A percentile compares a stretch with the other conserved stretches of the same genome.
Conservation (phyloP, 2,329 filamentous ascomycete genomes). For the Dothiorella sarmentorum region DNA sequence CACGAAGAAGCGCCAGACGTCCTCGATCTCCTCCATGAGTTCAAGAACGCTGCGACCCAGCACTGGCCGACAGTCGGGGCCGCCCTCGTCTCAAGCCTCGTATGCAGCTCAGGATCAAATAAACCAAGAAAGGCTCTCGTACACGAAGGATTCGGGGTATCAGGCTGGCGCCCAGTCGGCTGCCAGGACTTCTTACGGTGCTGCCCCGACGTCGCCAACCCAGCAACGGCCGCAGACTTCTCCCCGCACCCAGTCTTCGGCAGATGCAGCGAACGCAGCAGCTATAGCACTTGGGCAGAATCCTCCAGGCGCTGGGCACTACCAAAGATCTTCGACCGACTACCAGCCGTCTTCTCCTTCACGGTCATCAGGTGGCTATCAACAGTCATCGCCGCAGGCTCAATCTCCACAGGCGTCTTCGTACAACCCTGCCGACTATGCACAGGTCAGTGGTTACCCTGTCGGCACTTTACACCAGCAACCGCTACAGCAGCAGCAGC, state of each 20-base stretch:
- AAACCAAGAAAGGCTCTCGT: constrained; percentile 45
- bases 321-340: constrained; percentile 45
- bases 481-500: constrained; percentile 34
- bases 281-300: constrained; percentile 45
- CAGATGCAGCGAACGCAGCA: constrained; percentile 46
- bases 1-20: constrained; percentile 66
- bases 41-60: constrained; percentile 63
- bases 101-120: constrained; percentile 40
- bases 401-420: constrained; percentile 53
- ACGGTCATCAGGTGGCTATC: constrained; percentile 35
- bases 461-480: constrained; percentile 31
- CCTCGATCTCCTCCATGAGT: constrained; percentile 54
- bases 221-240: constrained; percentile 44
- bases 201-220: constrained; percentile 47
- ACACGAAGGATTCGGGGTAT: constrained; percentile 41
- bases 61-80: constrained; percentile 44
- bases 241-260: constrained; percentile 49
- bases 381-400: constrained; percentile 39
- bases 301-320: constrained; percentile 39
- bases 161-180: constrained; percentile 45
- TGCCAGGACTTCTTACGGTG: constrained; percentile 45
- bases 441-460: constrained; percentile 42
- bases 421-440: constrained; percentile 78
- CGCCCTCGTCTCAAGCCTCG: constrained; percentile 30
- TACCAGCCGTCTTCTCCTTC: constrained; percentile 31